Evolutionary conservation across 1,284 basidiomycete genomes (phyloP), one percentile per base, ranked within the genome.

Genomic region (Sporisorium exsertum): DNA sequence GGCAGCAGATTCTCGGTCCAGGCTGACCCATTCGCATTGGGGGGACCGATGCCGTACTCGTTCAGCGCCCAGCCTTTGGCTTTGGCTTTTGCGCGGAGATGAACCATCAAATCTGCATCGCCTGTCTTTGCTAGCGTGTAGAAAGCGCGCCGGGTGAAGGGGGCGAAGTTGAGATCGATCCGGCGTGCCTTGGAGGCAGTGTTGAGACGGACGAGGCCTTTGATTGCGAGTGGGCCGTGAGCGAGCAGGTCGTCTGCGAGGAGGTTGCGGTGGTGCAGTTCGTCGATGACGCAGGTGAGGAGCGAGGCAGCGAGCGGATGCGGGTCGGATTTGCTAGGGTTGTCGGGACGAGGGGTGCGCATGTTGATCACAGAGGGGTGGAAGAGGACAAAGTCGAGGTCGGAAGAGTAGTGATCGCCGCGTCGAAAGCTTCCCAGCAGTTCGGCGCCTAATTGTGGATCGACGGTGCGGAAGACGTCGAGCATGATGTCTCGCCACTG

Each of bases 141-240:
- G 49, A 72, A 72, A 6, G 70, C 64, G 40, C 64, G 64, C 15
- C 70, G 59, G 15, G 18, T 29, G 60, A 50, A 72, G 13, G 70
- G 70, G 3, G 64, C 70, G 40, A 72, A 72, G 35, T 72, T 72
- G 64, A 72, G 64, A 26, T 72, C 64, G 56, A 72, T 67, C 0
- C 64, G 58, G 10, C 70, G 60, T 4, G 57, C 70, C 51, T 63
- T 62, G 1, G 50, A 51, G 9, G 49, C 42, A 29, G 70, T 1
- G 22, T 49, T 9, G 24, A 71, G 58, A 5, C 68, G 63, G 24
- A 71, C 55, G 26, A 71, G 54, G n/a, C 61, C 68, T 58, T 71
- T 65, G 43, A 42, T 43, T 18, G 62, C 37, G 16, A 71, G 46
- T 12, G 68, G 68, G 35, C 63, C 68, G 42, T 71, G 68, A 20